Conservation (phyloP, 352 stramenopile genomes). For the Globisporangium carolinianum region DNA sequence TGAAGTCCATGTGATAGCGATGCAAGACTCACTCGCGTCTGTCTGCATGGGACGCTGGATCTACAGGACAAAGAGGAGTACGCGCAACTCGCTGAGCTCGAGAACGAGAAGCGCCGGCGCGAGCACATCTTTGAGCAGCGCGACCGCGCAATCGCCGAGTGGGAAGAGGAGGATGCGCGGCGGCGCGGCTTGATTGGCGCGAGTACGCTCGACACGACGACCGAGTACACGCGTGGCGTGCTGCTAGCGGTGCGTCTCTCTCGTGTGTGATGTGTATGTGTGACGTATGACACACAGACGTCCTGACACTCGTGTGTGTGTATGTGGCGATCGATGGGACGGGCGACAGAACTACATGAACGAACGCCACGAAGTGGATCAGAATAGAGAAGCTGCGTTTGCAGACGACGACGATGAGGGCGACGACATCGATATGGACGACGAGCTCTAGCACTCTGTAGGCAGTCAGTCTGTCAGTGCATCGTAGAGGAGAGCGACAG, state of each 20-base stretch:
- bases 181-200: conserved; percentile 53
- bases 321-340: not conserved
- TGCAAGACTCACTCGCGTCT: not conserved
- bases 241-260: conserved; percentile 47
- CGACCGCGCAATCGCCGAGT: conserved; percentile 63
- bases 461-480: not conserved
- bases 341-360: conserved; percentile 58
- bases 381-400: conserved; percentile 25
- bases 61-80: conserved; percentile 72
- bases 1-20: not conserved
- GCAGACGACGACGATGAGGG: conserved; percentile 31
- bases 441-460: not conserved
- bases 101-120: conserved; percentile 74
- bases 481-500: not conserved
- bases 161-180: conserved; percentile 71
- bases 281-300: not conserved
- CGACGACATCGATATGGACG: not conserved
- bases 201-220: conserved; percentile 41
- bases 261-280: not conserved
- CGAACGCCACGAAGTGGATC: conserved; percentile 66
- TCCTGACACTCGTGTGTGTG: not conserved
- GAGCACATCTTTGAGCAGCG: conserved; percentile 65
- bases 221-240: conserved; percentile 57
- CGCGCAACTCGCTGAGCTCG: conserved; percentile 57
- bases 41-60: not conserved